Conservation (phyloP, 2,329 filamentous ascomycete species). For the Xylariomycetidae sp. region DNA sequence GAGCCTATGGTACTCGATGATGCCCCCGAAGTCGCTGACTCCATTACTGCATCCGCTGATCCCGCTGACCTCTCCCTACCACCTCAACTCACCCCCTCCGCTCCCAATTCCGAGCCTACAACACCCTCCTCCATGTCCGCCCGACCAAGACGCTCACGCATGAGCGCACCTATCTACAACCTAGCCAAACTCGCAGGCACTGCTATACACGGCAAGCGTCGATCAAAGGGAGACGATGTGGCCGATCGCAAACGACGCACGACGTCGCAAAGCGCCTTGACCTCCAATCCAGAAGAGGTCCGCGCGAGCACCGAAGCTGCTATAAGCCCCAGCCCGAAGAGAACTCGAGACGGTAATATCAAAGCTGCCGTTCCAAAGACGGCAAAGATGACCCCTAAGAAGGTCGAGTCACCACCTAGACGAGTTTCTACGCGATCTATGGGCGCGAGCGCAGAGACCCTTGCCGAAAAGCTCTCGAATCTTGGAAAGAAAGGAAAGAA, state of each 20-base stretch:
- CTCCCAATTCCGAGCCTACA: constrained; percentile 14
- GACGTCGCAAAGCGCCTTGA: constrained; percentile 36
- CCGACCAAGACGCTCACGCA: constrained; percentile 50
- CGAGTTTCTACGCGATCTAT: constrained; percentile 42
- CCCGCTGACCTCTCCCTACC: neutral
- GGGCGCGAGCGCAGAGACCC: constrained; percentile 38
- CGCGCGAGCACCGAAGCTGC: constrained; percentile 12
- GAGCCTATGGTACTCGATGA: constrained; percentile 18
- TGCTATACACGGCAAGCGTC: constrained; percentile 53
- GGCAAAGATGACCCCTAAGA: constrained; percentile 28
- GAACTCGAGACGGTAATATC: too few species aligned
- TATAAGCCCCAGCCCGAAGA: neutral
- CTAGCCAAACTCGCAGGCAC: constrained; percentile 59
- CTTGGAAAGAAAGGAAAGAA: constrained; percentile 58
- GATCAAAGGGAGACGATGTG: constrained; percentile 46
- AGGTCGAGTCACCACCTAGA: constrained; percentile 22
- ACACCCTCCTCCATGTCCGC: constrained; percentile 39
- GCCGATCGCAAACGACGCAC: constrained; percentile 41
- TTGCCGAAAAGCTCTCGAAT: constrained; percentile 44
- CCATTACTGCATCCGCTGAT: constrained; percentile 18
- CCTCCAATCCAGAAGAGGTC: constrained; percentile 20
- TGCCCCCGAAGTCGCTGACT: constrained; percentile 18
- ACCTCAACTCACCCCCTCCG: constrained; percentile 6
- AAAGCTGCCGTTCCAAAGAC: neutral
- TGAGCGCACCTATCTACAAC: constrained; percentile 62